Evolutionary conservation across 2,329 filamentous ascomycete species (phyloP), one percentile per base, ranked within the genome.

Genomic region (Cladophialophora bantiana): DNA sequence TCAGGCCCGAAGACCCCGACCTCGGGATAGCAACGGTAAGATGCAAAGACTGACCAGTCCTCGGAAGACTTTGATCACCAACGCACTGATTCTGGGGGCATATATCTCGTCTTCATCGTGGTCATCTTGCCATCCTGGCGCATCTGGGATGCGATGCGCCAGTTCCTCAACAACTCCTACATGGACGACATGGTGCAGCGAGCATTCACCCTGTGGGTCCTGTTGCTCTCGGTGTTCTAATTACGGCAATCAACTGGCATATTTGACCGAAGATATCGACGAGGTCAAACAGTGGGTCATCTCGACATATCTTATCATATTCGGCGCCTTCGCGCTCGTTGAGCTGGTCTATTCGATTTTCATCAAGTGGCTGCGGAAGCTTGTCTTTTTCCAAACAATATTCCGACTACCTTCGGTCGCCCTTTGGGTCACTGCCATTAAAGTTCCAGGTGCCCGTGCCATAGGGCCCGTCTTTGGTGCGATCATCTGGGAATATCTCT

Each of bases 101-200:
- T 12, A 15, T 35, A 59, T 40, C 26, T 40, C 7, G 83, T 83
- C 72, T 83, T 83, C 70, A 77, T 83, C 42, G 77, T 84, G 53
- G 81, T 83, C 40, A 81, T 83, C 48, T 75, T 81, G 12, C 82
- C 82, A 7, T 81, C 81, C 63, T 84, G 82, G 82, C 80, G 84
- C 66, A 81, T 84, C 59, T 84, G 82, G 83, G 78, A 77, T 42
- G 83, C 84, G 66, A 76, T 84, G 20, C 80, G 82, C 65, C 82
- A 84, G 73, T 75, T 84, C 64, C 83, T 84, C 82, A 84, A 84
- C 74, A 82, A 81, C 9, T 84, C 83, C 74, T 84, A 84, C 73
- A 83, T 82, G 62, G 82, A 84, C 66, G 83, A 84, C 67, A 71
- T 84, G 26, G 67, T 78, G 1, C 82, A 84, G 70, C 80, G 83